Evolutionary conservation across 257 asterid species (phyloP), one percentile per base, ranked within the genome.

Genomic region (Nicotiana benthamiana): DNA sequence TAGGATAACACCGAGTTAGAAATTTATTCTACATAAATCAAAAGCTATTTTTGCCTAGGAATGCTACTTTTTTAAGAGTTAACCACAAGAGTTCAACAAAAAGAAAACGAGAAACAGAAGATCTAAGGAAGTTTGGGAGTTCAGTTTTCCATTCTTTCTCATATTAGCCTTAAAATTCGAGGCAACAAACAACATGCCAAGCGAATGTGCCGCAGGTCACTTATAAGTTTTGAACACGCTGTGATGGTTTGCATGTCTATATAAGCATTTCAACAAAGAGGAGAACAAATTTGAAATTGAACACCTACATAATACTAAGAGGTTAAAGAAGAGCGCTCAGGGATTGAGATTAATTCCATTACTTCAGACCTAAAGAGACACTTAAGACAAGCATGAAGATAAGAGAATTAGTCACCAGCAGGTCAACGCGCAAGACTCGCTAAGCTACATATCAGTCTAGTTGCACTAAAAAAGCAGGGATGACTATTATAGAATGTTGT

Each of bases 41-140:
- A 74, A 30, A 48, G 34, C 36, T 75, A 85, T 80, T 83, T 88
- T 63, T 70, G 28, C 48, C 11, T 24, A 10, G 61, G 4, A 54
- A 62, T 63, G 28, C 63, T 62, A 17, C 27, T 62, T 54, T 32
- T 57, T 36, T 17, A 40, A 6, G 53, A 40, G 80, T 75, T 51
- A 54, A 61, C 15, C 22, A 22, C 43, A n/a, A 75, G 51, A 12
- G n/a, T 54, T 75, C 2, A 27, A 15, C 43, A 18, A 53, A 27
- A 32, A 27, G n/a, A 27, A 32, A 76, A 1, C 20, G 32, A 60
- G 8, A 56, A 28, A 76, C 56, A 20, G 62, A 36, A 22, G 34
- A 46, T 7, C 11, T 26, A 26, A 79, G 24, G 52, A 79, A 27
- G 74, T 63, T 79, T 10, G 28, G 30, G 51, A 52, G 52, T 61